Conservation (phyloP, 2,329 filamentous ascomycete species). For the Penicillium hordei region DNA sequence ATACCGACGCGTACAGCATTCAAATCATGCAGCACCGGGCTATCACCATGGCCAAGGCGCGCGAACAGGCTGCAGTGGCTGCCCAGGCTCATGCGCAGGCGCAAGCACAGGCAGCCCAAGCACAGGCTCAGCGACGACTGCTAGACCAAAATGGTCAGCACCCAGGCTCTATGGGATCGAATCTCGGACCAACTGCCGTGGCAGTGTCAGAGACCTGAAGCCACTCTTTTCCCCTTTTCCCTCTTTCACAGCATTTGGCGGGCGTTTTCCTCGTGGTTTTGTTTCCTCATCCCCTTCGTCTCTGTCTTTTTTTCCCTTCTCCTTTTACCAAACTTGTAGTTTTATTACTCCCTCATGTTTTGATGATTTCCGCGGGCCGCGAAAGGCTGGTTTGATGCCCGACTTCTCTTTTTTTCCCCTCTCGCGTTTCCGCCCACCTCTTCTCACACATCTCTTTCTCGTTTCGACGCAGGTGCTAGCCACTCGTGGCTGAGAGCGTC, state of each 20-base stretch:
- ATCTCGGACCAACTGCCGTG: slow-evolving; percentile 32
- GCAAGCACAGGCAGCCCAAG: slow-evolving; percentile 41
- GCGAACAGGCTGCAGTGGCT: slow-evolving; percentile 44
- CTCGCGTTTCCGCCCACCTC: slow-evolving; percentile 6
- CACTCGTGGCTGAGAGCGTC: slow-evolving; percentile 9
- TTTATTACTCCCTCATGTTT: slow-evolving; percentile 29
- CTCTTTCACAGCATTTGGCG: slow-evolving; percentile 34
- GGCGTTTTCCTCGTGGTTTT: slow-evolving; percentile 31
- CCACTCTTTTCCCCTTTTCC: slow-evolving; percentile 15
- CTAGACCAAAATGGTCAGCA: slow-evolving; percentile 34
- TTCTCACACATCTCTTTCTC: slow-evolving; percentile 7
- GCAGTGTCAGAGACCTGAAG: slow-evolving; percentile 35
- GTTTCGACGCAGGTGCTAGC: slow-evolving; percentile 15
- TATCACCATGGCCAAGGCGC: slow-evolving; percentile 49
- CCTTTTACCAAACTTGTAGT: slow-evolving; percentile 30
- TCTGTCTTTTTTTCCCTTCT: slow-evolving; percentile 17
- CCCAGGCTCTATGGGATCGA: slow-evolving; percentile 20
- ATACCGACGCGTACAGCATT: slow-evolving; percentile 67
- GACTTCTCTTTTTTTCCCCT: slow-evolving; percentile 10
- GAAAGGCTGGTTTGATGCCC: slow-evolving; percentile 19
- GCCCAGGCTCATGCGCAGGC: slow-evolving; percentile 46
- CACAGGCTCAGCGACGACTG: slow-evolving; percentile 39
- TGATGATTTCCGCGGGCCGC: slow-evolving; percentile 23
- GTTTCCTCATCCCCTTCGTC: slow-evolving; percentile 24
- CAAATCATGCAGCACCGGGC: slow-evolving; percentile 58